Percentiles rank a stretch among this genome's conserved stretches.
Conservation (phyloP, 768 basidiomycete species). For the Pleurotus platypus region DNA sequence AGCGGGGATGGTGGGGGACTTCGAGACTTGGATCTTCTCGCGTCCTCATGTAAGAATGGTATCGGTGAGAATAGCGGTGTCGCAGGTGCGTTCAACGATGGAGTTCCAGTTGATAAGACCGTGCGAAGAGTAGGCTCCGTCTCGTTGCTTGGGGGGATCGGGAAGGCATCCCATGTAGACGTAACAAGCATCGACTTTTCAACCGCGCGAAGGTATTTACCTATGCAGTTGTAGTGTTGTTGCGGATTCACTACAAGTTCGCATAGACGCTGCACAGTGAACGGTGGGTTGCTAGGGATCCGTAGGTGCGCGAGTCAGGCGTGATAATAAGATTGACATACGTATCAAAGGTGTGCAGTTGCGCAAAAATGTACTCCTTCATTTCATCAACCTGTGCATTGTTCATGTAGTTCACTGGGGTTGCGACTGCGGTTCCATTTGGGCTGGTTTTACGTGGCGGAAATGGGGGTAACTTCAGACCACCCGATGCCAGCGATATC, state of each 20-base stretch:
- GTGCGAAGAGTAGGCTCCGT: constrained; percentile 18
- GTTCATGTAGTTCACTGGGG: constrained; percentile 58
- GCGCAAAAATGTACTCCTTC: constrained; percentile 53
- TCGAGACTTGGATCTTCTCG: constrained; percentile 72
- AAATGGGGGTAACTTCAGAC: constrained; percentile 72
- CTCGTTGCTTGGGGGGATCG: constrained; percentile 18
- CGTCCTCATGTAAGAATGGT: constrained; percentile 81
- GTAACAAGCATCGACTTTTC: constrained; percentile 83
- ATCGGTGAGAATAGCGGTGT: constrained; percentile 89
- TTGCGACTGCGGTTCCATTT: constrained; percentile 28
- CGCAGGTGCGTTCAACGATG: constrained; percentile 54
- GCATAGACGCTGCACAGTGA: constrained; percentile 87
- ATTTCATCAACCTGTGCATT: constrained; percentile 55
- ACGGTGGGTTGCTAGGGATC: constrained; percentile 57
- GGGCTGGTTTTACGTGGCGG: constrained; percentile 54
- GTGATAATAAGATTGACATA: constrained; percentile 28
- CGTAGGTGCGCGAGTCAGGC: neutral
- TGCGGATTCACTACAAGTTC: constrained; percentile 73
- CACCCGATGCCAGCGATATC: constrained; percentile 46
- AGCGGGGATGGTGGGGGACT: constrained; percentile 80
- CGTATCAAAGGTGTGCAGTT: constrained; percentile 76
- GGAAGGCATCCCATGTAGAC: constrained; percentile 73
- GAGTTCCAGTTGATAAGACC: constrained; percentile 40
- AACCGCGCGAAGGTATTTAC: constrained; percentile 86
- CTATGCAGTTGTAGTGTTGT: constrained; percentile 69